Conservation (phyloP, 192 early-diverging fungal species). For the Jimgerdemannia lactiflua region DNA sequence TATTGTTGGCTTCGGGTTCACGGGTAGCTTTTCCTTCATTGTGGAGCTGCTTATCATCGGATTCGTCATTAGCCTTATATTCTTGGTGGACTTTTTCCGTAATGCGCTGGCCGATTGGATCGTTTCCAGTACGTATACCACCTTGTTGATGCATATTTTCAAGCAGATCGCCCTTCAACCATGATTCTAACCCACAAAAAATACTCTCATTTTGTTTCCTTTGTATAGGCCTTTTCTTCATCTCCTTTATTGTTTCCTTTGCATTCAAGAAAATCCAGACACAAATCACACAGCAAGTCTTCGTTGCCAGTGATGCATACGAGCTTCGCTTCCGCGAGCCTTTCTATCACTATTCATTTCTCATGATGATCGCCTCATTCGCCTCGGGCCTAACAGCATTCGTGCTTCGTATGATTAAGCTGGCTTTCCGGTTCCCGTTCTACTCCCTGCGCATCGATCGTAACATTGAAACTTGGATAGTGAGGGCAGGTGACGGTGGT, state of each 20-base stretch:
- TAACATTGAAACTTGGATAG: constrained; percentile 36
- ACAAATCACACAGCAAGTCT: constrained; percentile 25
- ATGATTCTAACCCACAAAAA: neutral
- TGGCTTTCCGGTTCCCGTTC: constrained; percentile 25
- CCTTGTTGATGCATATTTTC: neutral
- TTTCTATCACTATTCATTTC: constrained; percentile 31
- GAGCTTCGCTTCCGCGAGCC: constrained; percentile 20
- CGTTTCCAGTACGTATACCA: constrained; percentile 11
- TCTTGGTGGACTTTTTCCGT: constrained; percentile 14
- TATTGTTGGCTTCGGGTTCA: constrained; percentile 32
- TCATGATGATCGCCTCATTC: constrained; percentile 38
- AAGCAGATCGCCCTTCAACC: neutral
- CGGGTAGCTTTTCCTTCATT: constrained; percentile 32
- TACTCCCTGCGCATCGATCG: constrained; percentile 31
- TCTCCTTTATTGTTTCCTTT: constrained; percentile 30
- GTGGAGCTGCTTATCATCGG: constrained; percentile 29
- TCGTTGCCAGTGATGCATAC: constrained; percentile 18
- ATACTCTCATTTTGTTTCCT: neutral
- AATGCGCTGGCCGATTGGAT: constrained; percentile 16
- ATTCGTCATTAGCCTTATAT: constrained; percentile 8
- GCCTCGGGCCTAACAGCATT: constrained; percentile 31
- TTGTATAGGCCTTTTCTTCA: constrained; percentile 26
- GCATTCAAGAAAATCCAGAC: constrained; percentile 28
- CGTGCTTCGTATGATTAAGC: constrained; percentile 25
- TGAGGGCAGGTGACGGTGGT: constrained; percentile 32